A percentile compares a stretch with the other conserved stretches of the same genome.
phyloP scores from a whole-genome alignment of 2,329 filamentous ascomycete genomes.

The Fusarium brevicatenulatum region DNA sequence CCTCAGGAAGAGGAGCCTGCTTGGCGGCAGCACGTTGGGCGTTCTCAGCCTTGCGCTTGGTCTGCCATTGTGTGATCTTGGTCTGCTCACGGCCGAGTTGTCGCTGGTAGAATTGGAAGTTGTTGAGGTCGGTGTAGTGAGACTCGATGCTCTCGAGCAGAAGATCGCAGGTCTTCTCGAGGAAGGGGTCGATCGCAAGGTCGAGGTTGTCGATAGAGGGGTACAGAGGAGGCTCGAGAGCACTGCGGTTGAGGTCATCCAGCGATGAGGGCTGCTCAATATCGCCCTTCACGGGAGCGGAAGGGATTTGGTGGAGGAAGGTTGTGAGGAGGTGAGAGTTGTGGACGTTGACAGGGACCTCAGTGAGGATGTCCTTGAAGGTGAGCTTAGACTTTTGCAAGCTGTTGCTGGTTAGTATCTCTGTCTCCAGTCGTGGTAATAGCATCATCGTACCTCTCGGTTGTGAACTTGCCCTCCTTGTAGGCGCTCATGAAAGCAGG shows the following conservation, averaged over 20 bases:
- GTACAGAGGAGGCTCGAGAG: constrained; percentile 73
- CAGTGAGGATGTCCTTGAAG: constrained; percentile 92
- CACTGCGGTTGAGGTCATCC: constrained; percentile 76
- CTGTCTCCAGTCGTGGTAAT: not conserved
- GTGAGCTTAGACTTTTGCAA: constrained; percentile 93
- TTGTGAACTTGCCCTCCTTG: constrained; percentile 98
- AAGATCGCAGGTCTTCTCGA: constrained; percentile 97
- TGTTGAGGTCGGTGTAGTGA: constrained; percentile 99
- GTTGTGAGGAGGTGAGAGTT: constrained; percentile 97
- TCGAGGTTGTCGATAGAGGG: constrained; percentile 92
- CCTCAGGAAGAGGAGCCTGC: constrained; percentile 88
- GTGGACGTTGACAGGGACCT: constrained; percentile 89
- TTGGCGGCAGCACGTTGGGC: constrained; percentile 84
- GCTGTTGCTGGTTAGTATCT: constrained; percentile 58
- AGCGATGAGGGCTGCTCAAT: constrained; percentile 82
- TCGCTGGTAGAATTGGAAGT: constrained; percentile 96
- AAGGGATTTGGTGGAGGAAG: constrained; percentile 91
- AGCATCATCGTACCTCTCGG: constrained; percentile 76
- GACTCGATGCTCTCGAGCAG: constrained; percentile 96
- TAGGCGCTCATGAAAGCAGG: constrained; percentile 86
- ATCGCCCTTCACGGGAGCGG: constrained; percentile 68
- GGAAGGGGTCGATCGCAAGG: constrained; percentile 94
- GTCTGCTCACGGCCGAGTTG: constrained; percentile 92
- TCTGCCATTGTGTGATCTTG: constrained; percentile 96
- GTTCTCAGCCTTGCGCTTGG: constrained; percentile 97